A percentile compares a stretch with the other conserved stretches of the same genome.
Conservation (phyloP, 2,329 filamentous ascomycete genomes). For the Pestalotiopsis sp. region DNA sequence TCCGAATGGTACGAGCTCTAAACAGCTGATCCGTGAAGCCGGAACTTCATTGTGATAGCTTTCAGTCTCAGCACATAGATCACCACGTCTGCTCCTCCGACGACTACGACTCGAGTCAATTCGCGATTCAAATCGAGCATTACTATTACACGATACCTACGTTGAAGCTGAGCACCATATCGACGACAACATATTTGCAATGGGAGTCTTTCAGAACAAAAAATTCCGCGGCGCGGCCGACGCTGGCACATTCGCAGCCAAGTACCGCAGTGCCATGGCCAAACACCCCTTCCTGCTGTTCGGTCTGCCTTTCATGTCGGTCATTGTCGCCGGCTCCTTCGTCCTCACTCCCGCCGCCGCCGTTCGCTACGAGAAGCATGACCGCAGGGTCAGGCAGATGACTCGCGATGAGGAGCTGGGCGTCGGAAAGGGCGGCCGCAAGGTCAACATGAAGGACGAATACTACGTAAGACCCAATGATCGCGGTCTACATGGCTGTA, state of each 20-base stretch:
- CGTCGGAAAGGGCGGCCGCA: conserved; percentile 70
- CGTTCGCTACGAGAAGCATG: conserved; percentile 89
- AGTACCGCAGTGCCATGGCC: conserved; percentile 75
- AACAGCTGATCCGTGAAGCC: conserved; percentile 6
- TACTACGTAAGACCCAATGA: conserved; percentile 72
- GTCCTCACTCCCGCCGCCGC: conserved; percentile 93
- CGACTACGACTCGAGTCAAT: background rate
- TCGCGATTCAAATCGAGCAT: background rate
- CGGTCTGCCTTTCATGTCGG: conserved; percentile 86
- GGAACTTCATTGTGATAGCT: background rate
- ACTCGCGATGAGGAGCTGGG: conserved; percentile 85
- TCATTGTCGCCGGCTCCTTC: conserved; percentile 92
- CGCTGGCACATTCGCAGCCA: conserved; percentile 68
- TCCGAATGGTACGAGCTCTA: conserved; percentile 1
- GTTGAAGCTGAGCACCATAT: background rate
- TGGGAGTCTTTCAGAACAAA: conserved; percentile 69
- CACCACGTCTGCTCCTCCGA: background rate
- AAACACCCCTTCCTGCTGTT: conserved; percentile 90
- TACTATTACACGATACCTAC: background rate
- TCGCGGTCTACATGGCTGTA: background rate
- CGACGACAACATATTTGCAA: conserved; percentile 26
- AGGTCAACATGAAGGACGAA: conserved; percentile 80
- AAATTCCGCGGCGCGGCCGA: conserved; percentile 71
- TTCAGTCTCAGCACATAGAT: background rate
- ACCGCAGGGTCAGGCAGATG: conserved; percentile 85